A percentile compares a stretch with the other conserved stretches of the same genome.
Conservation (phyloP, 2,329 filamentous ascomycete genomes). For the Penicillium sp. region DNA sequence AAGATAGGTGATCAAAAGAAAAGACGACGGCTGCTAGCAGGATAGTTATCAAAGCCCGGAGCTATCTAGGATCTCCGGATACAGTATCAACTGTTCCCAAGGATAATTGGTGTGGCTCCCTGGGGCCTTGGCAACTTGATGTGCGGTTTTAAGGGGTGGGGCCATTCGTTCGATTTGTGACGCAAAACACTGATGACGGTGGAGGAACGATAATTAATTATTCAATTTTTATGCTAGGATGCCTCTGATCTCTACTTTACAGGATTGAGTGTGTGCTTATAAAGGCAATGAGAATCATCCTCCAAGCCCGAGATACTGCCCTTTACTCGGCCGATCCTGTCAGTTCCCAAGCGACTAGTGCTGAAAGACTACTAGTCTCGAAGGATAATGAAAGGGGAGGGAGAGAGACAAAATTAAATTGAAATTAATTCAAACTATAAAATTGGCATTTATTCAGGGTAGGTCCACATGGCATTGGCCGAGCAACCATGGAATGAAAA, state of each 20-base stretch:
- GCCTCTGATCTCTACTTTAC: constrained; percentile 24
- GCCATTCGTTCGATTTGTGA: constrained; percentile 23
- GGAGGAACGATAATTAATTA: not conserved
- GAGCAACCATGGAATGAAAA: not conserved
- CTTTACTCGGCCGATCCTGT: constrained; percentile 23
- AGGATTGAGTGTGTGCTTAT: constrained; percentile 17
- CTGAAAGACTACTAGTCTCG: constrained; percentile 20
- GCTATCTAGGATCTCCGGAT: not conserved
- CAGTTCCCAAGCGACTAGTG: constrained; percentile 31
- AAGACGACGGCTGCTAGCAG: not conserved
- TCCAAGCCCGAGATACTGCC: not conserved
- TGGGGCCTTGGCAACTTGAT: not conserved
- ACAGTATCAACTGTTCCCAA: not conserved
- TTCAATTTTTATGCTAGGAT: not conserved
- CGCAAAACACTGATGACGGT: constrained; percentile 19
- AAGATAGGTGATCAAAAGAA: not conserved
- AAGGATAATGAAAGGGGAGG: constrained; percentile 15
- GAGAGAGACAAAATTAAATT: constrained; percentile 14
- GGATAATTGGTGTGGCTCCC: not conserved
- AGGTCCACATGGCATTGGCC: constrained; percentile 1
- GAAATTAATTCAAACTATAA: not conserved
- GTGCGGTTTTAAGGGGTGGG: constrained; percentile 5
- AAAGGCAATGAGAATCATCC: not conserved
- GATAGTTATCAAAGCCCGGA: not conserved
- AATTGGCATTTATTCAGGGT: not conserved